These are phyloP conservation scores for Hanseniaspora pseudoguilliermondii DNA, from an alignment of 805 yeast species.

Conservation along the genomic window DNA sequence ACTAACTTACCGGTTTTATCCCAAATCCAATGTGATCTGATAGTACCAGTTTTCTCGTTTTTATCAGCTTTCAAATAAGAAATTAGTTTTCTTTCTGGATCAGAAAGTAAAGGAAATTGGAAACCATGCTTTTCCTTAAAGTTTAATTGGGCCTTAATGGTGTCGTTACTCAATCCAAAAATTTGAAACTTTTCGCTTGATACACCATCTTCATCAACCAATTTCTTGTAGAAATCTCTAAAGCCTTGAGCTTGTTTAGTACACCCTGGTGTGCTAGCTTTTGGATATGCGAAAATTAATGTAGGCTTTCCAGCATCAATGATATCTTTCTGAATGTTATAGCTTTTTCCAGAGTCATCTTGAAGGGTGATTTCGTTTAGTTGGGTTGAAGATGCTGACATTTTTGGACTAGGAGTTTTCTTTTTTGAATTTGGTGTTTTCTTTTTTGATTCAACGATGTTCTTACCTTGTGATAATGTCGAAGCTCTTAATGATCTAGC, in stretches of 20 bases:
- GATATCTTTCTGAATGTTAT: slow-evolving; percentile 31
- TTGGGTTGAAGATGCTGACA: not conserved
- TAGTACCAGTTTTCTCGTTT: slow-evolving; percentile 52
- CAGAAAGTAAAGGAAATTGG: slow-evolving; percentile 63
- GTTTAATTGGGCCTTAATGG: slow-evolving; percentile 61
- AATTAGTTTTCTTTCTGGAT: slow-evolving; percentile 58
- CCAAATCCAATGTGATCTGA: slow-evolving; percentile 88
- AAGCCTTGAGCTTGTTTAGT: slow-evolving; percentile 90
- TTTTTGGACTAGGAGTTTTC: not conserved
- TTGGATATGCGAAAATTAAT: slow-evolving; percentile 68
- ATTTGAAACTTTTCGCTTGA: slow-evolving; percentile 41
- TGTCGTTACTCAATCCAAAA: slow-evolving; percentile 73
- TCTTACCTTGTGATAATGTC: not conserved
- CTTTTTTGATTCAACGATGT: not conserved
- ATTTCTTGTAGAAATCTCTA: slow-evolving; percentile 47
- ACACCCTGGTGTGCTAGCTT: slow-evolving; percentile 92
- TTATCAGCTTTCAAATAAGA: slow-evolving; percentile 74
- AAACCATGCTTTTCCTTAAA: slow-evolving; percentile 63
- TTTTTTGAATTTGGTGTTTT: not conserved
- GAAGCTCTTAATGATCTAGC: slow-evolving; percentile 3
- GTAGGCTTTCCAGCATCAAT: slow-evolving; percentile 34
- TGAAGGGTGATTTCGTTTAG: slow-evolving; percentile 43
- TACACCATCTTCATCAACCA: slow-evolving; percentile 25
- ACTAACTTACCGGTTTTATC: slow-evolving; percentile 52
- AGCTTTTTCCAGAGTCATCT: slow-evolving; percentile 6